Conservation (phyloP, 2,329 filamentous ascomycete genomes). For the Penicillium sp. region DNA sequence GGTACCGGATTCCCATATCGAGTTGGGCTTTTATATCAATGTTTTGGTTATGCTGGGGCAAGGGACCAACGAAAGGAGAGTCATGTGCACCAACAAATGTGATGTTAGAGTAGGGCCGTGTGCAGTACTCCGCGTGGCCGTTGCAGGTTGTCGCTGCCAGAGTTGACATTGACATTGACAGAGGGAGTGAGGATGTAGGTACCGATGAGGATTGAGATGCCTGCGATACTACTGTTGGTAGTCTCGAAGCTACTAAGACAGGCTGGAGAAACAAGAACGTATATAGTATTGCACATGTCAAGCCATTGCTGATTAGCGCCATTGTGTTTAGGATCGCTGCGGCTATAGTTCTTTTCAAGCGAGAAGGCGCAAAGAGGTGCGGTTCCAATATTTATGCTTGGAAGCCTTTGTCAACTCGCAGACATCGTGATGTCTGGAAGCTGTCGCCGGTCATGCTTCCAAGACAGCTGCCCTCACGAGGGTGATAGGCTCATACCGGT, state of each 20-base stretch:
- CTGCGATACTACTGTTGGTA: slow-evolving; percentile 1
- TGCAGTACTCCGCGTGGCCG: slow-evolving; percentile 57
- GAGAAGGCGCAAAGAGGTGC: neutral
- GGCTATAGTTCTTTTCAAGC: neutral
- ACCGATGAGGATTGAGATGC: slow-evolving; percentile 4
- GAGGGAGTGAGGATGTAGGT: slow-evolving; percentile 5
- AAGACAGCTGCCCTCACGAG: neutral
- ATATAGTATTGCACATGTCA: slow-evolving; percentile 10
- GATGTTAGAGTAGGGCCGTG: slow-evolving; percentile 58
- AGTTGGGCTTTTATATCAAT: slow-evolving; percentile 59
- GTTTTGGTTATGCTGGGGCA: slow-evolving; percentile 60
- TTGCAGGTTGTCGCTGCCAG: slow-evolving; percentile 51
- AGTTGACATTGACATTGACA: slow-evolving; percentile 4
- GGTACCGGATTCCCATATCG: slow-evolving; percentile 60
- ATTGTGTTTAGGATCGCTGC: slow-evolving; percentile 5
- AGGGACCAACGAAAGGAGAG: slow-evolving; percentile 60
- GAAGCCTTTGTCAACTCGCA: neutral
- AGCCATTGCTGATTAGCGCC: neutral
- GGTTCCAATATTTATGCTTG: neutral
- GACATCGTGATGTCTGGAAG: neutral
- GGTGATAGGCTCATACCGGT: slow-evolving; percentile 3
- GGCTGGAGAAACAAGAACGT: slow-evolving; percentile 4
- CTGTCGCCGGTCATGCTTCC: slow-evolving; percentile 9
- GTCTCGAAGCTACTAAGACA: neutral
- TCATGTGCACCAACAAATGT: slow-evolving; percentile 66